These are phyloP conservation scores for Phytopythium litorale DNA, from an alignment of 352 stramenopile species.

Conservation along the genomic window DNA sequence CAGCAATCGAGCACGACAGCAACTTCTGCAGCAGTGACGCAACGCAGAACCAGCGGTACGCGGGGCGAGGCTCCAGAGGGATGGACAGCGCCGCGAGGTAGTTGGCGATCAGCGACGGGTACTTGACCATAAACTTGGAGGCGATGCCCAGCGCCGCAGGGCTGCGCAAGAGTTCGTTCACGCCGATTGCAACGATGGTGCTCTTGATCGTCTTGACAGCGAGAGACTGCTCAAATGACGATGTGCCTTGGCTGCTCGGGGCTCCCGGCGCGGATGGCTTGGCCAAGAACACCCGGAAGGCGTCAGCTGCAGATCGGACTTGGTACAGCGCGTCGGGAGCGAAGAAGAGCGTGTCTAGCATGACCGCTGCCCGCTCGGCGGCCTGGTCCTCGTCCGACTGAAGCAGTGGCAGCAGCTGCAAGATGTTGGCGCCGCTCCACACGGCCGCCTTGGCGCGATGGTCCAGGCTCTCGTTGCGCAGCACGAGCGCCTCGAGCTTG, in stretches of 20 bases:
- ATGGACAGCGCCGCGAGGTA: slow-evolving; percentile 54
- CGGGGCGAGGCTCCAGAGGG: slow-evolving; percentile 68
- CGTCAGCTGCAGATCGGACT: slow-evolving; percentile 28
- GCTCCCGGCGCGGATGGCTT: slow-evolving; percentile 22
- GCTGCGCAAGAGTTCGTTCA: slow-evolving; percentile 60
- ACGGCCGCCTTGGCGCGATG: slow-evolving; percentile 53
- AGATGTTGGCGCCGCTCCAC: slow-evolving; percentile 56
- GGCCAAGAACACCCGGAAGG: slow-evolving; percentile 38
- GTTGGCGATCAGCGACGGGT: slow-evolving; percentile 54
- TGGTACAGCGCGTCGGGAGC: slow-evolving; percentile 47
- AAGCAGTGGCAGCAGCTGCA: slow-evolving; percentile 67
- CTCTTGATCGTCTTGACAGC: slow-evolving; percentile 64
- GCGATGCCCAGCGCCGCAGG: slow-evolving; percentile 51
- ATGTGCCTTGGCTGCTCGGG: slow-evolving; percentile 12
- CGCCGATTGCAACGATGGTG: slow-evolving; percentile 52
- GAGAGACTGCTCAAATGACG: slow-evolving; percentile 38
- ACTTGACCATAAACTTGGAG: slow-evolving; percentile 48
- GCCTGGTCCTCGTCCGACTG: slow-evolving; percentile 51
- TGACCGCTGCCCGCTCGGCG: slow-evolving; percentile 26
- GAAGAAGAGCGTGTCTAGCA: slow-evolving; percentile 66
- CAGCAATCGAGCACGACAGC: slow-evolving; percentile 47
- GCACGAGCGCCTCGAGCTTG: slow-evolving; percentile 40
- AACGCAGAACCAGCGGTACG: slow-evolving; percentile 78
- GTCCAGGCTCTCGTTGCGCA: slow-evolving; percentile 51
- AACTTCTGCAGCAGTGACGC: slow-evolving; percentile 68